Percentiles rank a stretch among this genome's conserved stretches.
These are phyloP conservation scores for Asterionellopsis glacialis DNA, from an alignment of 108 stramenopile genomes.

Conservation along the genomic window DNA sequence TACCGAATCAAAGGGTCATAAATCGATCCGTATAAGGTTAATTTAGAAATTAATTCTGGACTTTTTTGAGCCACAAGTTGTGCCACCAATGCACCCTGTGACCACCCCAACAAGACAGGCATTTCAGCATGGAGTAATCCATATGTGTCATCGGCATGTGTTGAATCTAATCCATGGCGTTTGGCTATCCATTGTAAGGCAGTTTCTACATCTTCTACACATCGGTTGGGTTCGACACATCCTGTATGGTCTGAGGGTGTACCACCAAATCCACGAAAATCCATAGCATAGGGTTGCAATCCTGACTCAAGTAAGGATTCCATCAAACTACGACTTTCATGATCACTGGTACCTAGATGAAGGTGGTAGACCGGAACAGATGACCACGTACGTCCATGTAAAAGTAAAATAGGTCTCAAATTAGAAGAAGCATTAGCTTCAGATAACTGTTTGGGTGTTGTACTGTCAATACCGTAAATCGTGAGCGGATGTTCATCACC, in stretches of 20 bases:
- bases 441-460: constrained; percentile 9
- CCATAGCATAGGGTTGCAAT: constrained; percentile 81
- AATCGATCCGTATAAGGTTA: constrained; percentile 81
- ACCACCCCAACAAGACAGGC: constrained; percentile 73
- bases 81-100: constrained; percentile 82
- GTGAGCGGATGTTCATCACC: constrained; percentile 69
- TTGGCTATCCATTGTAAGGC: constrained; percentile 70
- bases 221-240: constrained; percentile 63
- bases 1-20: constrained; percentile 76
- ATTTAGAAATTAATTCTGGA: constrained; percentile 43
- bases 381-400: constrained; percentile 89
- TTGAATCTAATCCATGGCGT: constrained; percentile 22
- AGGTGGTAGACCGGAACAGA: constrained; percentile 86
- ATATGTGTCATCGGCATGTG: not conserved
- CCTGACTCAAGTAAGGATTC: constrained; percentile 52
- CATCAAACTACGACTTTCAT: constrained; percentile 49
- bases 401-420: constrained; percentile 53
- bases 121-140: not conserved
- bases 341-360: constrained; percentile 34
- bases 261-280: constrained; percentile 88
- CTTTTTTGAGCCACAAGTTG: constrained; percentile 71
- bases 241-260: constrained; percentile 61
- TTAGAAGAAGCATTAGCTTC: constrained; percentile 1
- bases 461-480: constrained; percentile 62
- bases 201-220: constrained; percentile 68